A percentile compares a stretch with the other conserved stretches of the same genome.
These are phyloP conservation scores for Eucalyptus virginea DNA, from an alignment of 345 rosid species.

Conservation along the genomic window DNA sequence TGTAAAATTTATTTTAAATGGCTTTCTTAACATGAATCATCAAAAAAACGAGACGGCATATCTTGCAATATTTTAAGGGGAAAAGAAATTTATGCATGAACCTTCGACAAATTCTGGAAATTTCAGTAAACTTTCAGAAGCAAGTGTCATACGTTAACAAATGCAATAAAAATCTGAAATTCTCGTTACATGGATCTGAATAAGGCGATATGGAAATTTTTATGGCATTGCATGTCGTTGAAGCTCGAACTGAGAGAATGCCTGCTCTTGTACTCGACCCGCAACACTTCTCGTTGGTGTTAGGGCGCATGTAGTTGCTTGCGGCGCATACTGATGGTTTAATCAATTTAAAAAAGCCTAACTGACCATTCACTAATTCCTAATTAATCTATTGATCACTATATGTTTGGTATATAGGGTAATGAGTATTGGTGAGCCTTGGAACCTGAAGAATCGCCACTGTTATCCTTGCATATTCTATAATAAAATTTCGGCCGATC, in stretches of 20 bases:
- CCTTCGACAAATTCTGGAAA: neutral
- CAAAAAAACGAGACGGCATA: neutral
- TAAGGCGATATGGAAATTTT: neutral
- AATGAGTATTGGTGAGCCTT: neutral
- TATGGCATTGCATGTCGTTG: neutral
- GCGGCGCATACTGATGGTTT: neutral
- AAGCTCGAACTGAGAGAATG: neutral
- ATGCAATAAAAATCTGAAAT: neutral
- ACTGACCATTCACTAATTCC: neutral
- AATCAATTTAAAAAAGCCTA: neutral
- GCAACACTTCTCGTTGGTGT: neutral
- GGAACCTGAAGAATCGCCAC: neutral
- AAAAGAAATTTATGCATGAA: neutral
- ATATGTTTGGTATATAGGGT: neutral
- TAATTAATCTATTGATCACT: neutral
- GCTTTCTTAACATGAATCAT: neutral
- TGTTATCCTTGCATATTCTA: neutral
- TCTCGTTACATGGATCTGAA: neutral
- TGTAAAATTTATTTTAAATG: neutral
- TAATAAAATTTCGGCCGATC: neutral
- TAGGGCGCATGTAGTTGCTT: neutral
- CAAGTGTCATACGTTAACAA: neutral
- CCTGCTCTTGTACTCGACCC: neutral
- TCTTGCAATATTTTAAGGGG: neutral
- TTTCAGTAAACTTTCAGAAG: neutral